These are phyloP conservation scores for Cercospora sojina DNA, from an alignment of 2,329 filamentous ascomycete species.

Conservation along the genomic window DNA sequence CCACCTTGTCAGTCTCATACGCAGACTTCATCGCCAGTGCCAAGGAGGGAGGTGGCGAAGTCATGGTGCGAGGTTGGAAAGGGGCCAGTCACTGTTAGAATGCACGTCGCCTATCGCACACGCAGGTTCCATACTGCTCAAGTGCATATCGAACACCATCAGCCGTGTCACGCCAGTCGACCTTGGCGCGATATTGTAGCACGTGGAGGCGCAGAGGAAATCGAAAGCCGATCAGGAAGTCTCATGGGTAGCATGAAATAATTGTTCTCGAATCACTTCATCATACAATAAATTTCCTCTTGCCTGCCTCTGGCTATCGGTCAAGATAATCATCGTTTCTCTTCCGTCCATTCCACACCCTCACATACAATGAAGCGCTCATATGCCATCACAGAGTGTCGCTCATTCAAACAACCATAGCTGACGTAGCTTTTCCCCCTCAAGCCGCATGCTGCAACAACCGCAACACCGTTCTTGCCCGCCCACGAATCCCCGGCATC, in stretches of 20 bases:
- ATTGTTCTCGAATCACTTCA: not conserved
- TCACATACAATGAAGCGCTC: conserved; percentile 1
- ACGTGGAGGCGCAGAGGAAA: not conserved
- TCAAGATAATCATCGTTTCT: conserved; percentile 7
- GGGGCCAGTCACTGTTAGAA: no score
- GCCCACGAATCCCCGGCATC: not conserved
- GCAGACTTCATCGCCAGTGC: not conserved
- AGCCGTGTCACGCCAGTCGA: not conserved
- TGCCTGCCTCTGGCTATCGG: conserved; percentile 13
- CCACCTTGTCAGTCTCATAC: not conserved
- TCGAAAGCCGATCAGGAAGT: not conserved
- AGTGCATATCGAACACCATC: not conserved
- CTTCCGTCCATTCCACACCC: not conserved
- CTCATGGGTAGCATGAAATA: not conserved
- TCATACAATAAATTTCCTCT: conserved; percentile 14
- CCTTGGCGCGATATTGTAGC: not conserved
- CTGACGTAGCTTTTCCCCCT: not conserved
- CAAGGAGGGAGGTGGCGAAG: not conserved
- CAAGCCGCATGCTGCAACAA: not conserved
- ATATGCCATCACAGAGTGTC: conserved; percentile 1
- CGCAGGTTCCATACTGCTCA: not conserved
- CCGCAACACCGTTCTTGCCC: not conserved
- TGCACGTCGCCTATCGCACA: not conserved
- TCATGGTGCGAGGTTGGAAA: not conserved
- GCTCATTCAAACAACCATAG: not conserved